phyloP scores from a whole-genome alignment of 257 asterid species.

The Asclepias syriaca region DNA sequence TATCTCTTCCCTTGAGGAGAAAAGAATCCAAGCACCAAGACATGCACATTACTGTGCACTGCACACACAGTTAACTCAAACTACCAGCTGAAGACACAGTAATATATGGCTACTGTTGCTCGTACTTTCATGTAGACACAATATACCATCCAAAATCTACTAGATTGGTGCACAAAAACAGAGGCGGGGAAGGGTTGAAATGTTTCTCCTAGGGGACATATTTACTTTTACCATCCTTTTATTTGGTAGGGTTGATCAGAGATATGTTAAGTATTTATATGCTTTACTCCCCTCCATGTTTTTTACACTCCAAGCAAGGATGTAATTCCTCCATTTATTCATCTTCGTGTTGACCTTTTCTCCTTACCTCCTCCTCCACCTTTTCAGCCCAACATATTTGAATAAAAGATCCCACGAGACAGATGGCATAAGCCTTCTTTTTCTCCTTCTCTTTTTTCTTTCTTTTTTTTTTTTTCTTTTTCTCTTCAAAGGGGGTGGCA shows the following conservation, averaged over 20 bases:
- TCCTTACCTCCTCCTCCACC: background rate
- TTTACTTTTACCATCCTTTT: background rate
- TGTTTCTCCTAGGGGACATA: background rate
- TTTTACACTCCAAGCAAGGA: background rate
- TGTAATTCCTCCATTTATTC: background rate
- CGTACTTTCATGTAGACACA: background rate
- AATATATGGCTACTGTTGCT: background rate
- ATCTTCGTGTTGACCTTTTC: background rate
- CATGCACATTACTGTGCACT: background rate
- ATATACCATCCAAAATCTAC: background rate
- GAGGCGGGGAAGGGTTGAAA: background rate
- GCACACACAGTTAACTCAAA: background rate
- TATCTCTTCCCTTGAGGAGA: background rate
- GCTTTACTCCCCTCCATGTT: background rate
- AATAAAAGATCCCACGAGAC: background rate
- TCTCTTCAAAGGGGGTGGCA: background rate
- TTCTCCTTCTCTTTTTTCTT: too few relatives aligned
- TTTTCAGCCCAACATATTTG: background rate
- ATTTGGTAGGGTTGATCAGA: background rate
- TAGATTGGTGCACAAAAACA: background rate
- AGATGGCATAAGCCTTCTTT: background rate
- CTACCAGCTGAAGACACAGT: background rate
- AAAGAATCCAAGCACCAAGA: background rate
- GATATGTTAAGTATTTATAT: background rate
- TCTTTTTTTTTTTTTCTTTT: too few relatives aligned